Evolutionary conservation across 805 yeast species (phyloP).

Genomic region (Spathaspora sp.): DNA sequence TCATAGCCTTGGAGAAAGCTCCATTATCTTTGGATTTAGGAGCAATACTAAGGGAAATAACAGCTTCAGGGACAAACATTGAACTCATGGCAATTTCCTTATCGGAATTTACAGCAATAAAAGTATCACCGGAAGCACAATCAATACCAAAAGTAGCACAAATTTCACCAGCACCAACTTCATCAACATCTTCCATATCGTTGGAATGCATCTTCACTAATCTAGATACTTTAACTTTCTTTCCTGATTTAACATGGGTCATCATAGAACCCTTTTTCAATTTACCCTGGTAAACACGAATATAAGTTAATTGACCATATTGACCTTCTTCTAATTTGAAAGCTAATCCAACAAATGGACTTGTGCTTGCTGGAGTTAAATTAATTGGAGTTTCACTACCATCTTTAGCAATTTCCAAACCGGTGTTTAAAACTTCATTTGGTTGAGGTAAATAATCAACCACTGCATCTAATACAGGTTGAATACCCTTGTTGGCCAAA

Average conservation of each 20-base stretch:
- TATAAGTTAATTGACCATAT: slow-evolving; percentile 95
- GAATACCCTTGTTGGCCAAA: slow-evolving; percentile 92
- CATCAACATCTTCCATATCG: slow-evolving; percentile 97
- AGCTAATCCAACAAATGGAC: slow-evolving; percentile 95
- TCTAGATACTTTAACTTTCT: slow-evolving; percentile 88
- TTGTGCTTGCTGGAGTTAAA: slow-evolving; percentile 64
- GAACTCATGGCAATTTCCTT: slow-evolving; percentile 88
- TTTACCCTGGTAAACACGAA: slow-evolving; percentile 95
- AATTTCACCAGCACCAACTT: slow-evolving; percentile 96
- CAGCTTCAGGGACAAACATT: slow-evolving; percentile 99
- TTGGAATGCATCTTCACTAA: slow-evolving; percentile 98
- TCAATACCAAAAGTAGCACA: slow-evolving; percentile 99
- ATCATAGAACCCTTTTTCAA: slow-evolving; percentile 87
- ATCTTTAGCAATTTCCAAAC: slow-evolving; percentile 64
- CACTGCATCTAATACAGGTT: slow-evolving; percentile 92
- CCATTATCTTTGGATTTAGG: slow-evolving; percentile 84
- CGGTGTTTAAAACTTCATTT: slow-evolving; percentile 86
- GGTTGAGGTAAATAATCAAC: slow-evolving; percentile 96
- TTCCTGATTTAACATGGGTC: slow-evolving; percentile 86
- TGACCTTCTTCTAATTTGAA: slow-evolving; percentile 98
- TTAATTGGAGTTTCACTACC: slow-evolving; percentile 64
- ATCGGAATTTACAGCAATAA: slow-evolving; percentile 69
- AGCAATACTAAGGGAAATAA: slow-evolving; percentile 83
- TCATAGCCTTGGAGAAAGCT: slow-evolving; percentile 94
- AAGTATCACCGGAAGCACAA: slow-evolving; percentile 98